Conservation (phyloP, 768 basidiomycete species). For the Saitozyma podzolica region DNA sequence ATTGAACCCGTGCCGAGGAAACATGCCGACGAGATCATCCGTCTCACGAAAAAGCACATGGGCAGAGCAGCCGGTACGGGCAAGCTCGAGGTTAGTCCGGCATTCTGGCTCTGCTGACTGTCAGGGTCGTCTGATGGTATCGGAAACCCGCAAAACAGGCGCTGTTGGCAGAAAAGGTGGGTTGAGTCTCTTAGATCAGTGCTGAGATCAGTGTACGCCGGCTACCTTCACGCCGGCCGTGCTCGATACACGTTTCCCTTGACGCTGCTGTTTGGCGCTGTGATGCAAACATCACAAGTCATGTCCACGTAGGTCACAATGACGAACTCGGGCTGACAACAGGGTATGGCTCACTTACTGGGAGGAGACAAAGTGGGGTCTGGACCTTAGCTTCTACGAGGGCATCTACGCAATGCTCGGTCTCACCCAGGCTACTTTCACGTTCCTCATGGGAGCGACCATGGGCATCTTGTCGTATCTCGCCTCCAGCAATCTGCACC, state of each 20-base stretch:
- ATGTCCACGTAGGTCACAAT: conserved; percentile 57
- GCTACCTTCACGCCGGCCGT: conserved; percentile 63
- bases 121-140: conserved; percentile 64
- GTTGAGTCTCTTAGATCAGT: conserved; percentile 7
- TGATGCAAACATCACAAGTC: conserved; percentile 60
- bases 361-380: conserved; percentile 62
- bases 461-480: conserved; percentile 63
- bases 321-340: background rate
- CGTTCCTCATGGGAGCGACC: conserved; percentile 62
- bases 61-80: conserved; percentile 60
- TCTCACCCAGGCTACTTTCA: conserved; percentile 62
- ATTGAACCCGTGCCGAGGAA: conserved; percentile 43
- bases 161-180: conserved; percentile 53
- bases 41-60: conserved; percentile 49
- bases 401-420: conserved; percentile 66
- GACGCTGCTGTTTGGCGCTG: conserved; percentile 58
- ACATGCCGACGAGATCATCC: conserved; percentile 26
- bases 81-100: conserved; percentile 57
- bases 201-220: conserved; percentile 59
- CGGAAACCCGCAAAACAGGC: conserved; percentile 66
- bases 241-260: conserved; percentile 60
- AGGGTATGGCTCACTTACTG: conserved; percentile 68
- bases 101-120: background rate
- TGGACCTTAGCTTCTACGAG: conserved; percentile 65
- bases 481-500: conserved; percentile 67